These are phyloP conservation scores for Candida endomychidarum DNA, from an alignment of 805 yeast species.

Conservation along the genomic window DNA sequence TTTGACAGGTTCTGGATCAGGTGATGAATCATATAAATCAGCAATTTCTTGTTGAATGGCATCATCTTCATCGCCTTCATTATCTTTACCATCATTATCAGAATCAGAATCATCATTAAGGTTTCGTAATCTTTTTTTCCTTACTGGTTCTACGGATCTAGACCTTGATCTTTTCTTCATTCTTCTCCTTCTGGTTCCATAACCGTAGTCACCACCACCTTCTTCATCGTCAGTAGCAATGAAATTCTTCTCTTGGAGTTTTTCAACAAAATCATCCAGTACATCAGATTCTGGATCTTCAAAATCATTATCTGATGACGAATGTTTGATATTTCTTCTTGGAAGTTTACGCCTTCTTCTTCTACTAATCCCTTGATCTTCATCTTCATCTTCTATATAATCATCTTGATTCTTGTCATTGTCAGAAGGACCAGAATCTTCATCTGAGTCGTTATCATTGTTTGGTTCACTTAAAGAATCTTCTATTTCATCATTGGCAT, in stretches of 20 bases:
- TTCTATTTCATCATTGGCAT: no score
- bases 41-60: conserved; percentile 63
- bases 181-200: conserved; percentile 17
- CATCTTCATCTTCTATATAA: conserved; percentile 19
- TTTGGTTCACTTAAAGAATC: conserved; percentile 8
- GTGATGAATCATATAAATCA: conserved; percentile 59
- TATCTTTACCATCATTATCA: conserved; percentile 12
- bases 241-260: conserved; percentile 33
- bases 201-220: conserved; percentile 21
- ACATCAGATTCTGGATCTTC: conserved; percentile 13
- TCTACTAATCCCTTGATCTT: conserved; percentile 14
- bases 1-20: conserved; percentile 43
- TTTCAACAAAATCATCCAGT: conserved; percentile 27
- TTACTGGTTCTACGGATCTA: conserved; percentile 24
- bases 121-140: conserved; percentile 17
- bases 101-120: conserved; percentile 10
- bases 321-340: background rate
- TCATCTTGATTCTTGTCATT: conserved; percentile 22
- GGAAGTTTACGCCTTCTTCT: conserved; percentile 4
- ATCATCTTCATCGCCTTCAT: conserved; percentile 26
- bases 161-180: conserved; percentile 20
- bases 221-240: conserved; percentile 40
- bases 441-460: conserved; percentile 14
- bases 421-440: conserved; percentile 16
- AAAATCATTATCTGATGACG: conserved; percentile 23